Base-by-base conservation (phyloP, 2,329 filamentous ascomycete genomes). In the Ceratocystis albifundus region DNA sequence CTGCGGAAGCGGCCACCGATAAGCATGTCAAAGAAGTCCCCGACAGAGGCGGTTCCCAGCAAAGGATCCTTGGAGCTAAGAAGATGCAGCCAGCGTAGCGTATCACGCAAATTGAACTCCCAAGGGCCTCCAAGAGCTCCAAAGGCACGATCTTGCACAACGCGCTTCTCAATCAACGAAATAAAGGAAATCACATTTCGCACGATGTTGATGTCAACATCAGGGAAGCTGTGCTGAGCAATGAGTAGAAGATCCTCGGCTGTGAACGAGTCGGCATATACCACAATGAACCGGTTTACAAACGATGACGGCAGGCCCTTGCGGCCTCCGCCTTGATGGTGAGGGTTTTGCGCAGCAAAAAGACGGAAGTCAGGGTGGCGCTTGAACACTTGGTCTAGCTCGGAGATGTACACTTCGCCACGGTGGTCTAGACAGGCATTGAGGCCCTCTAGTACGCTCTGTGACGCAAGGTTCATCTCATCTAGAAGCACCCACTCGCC, bases 391-490 rank as follows among this genome's bases (percentile, higher is more conserved):
- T 96, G 92, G 72, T 96, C 93, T 12, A 99, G 82, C 73, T 99
- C 95, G 0, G 94, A 90, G 68, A 99, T 86, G 73, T 96, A 99
- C 0, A 96, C 90, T 74, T 96, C 90, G 67, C 94, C 93, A 75
- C 95, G 86, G 74, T 99, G 95, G 75, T 99, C 94, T 36, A 99
- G 82, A 77, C 94, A 97, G 25, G 94, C 93, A 71, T 99, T 99
- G 41, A 99, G 79, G 69, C 94, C 95, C 77, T 99, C 94, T 0
- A 99, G 82, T 1, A 99, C 92, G 3, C 93, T 96, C 74, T 99
- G 94, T 0, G 93, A 97, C 1, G 95, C 94, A 69, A 99, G 78
- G 72, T 99, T 99, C 94, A 99, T 99, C 78, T 99, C 94, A 72
- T 99, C 94, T 0, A 99, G 81, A 32, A 99, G 79, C 10, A 99